Evolutionary conservation across 495 filamentous ascomycete species (phyloP).

Genomic region (Tricharina praecox): DNA sequence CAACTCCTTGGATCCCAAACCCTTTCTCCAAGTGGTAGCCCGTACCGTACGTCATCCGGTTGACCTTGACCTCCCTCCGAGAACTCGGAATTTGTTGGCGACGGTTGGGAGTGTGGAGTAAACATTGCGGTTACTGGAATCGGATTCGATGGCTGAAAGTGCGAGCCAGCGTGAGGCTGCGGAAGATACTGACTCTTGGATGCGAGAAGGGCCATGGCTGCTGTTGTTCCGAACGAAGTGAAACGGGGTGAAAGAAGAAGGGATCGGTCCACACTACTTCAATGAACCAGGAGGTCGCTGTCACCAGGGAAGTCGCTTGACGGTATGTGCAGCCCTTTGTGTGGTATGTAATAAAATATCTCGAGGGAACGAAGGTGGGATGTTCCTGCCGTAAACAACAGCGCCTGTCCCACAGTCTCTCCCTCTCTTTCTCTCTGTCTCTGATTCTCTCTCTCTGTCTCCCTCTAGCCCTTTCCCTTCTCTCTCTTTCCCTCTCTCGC

Average conservation of each 20-base stretch:
- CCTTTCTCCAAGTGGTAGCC: slow-evolving; percentile 25
- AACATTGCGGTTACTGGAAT: slow-evolving; percentile 41
- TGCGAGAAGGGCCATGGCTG: slow-evolving; percentile 66
- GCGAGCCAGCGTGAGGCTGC: slow-evolving; percentile 37
- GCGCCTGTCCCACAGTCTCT: not conserved
- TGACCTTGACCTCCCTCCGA: slow-evolving; percentile 55
- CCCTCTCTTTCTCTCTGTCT: not conserved
- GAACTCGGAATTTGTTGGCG: slow-evolving; percentile 89
- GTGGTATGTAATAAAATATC: not conserved
- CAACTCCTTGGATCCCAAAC: slow-evolving; percentile 33
- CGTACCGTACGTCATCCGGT: slow-evolving; percentile 43
- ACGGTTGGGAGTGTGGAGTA: slow-evolving; percentile 56
- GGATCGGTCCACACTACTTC: not conserved
- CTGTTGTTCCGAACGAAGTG: not conserved
- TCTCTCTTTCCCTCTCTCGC: too few species aligned
- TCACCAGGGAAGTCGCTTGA: not conserved
- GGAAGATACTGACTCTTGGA: slow-evolving; percentile 58
- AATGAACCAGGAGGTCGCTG: too few species aligned
- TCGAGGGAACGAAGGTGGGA: not conserved
- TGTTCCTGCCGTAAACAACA: not conserved
- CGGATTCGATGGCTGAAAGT: slow-evolving; percentile 33
- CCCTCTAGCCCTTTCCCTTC: too few species aligned
- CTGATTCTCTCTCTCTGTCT: too few species aligned
- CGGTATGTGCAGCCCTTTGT: not conserved
- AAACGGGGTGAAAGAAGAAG: not conserved